A percentile compares a stretch with the other conserved stretches of the same genome.
Evolutionary conservation across 371 early-diverging fungal genomes (phyloP).

Genomic region (Rhizopus stolonifer): DNA sequence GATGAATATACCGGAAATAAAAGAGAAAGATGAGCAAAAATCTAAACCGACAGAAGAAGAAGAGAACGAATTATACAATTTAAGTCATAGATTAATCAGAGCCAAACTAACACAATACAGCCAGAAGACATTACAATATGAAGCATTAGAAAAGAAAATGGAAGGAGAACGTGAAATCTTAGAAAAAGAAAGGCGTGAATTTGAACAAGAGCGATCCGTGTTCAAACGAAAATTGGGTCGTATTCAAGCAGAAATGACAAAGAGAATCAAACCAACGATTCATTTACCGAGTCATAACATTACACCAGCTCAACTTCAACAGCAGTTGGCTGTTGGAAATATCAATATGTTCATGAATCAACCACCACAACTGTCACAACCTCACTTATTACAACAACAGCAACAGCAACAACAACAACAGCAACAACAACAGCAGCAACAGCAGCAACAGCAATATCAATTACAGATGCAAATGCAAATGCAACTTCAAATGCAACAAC

Average conservation of each 20-base stretch:
- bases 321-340: conserved; percentile 28
- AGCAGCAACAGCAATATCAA: conserved; percentile 22
- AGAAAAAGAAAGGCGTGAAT: conserved; percentile 69
- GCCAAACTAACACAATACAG: conserved; percentile 76
- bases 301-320: conserved; percentile 45
- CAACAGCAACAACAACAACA: conserved; percentile 15
- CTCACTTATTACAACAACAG: conserved; percentile 6
- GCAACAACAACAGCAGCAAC: conserved; percentile 14
- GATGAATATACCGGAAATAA: not conserved
- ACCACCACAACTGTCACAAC: conserved; percentile 15
- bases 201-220: conserved; percentile 77
- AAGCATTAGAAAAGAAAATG: conserved; percentile 73
- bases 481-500: no score
- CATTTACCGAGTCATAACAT: conserved; percentile 30
- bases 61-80: conserved; percentile 22
- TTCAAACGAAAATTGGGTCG: conserved; percentile 50
- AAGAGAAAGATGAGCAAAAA: not conserved
- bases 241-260: conserved; percentile 49
- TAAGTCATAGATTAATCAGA: conserved; percentile 71
- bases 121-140: conserved; percentile 81
- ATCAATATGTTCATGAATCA: conserved; percentile 25
- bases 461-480: conserved; percentile 2
- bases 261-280: conserved; percentile 8
- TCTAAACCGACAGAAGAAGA: conserved; percentile 7
- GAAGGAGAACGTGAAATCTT: conserved; percentile 60